Percentiles rank a stretch among this genome's conserved stretches.
These are phyloP conservation scores for Fraxinus pennsylvanica DNA, from an alignment of 257 asterid species.

Conservation along the genomic window DNA sequence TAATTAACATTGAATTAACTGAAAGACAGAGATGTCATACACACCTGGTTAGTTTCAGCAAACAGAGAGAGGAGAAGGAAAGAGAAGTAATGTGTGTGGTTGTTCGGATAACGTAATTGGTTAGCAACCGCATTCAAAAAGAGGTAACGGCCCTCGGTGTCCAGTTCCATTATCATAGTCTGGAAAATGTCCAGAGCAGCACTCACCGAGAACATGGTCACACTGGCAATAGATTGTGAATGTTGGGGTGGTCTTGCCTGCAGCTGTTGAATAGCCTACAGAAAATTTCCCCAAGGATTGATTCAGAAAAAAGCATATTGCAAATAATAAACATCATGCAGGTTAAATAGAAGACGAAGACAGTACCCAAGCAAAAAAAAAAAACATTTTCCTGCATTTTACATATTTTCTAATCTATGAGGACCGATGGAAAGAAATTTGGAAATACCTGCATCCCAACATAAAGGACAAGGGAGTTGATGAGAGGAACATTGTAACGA, in stretches of 20 bases:
- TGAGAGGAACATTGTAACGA: constrained; percentile 85
- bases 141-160: constrained; percentile 93
- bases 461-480: constrained; percentile 90
- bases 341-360: neutral
- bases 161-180: constrained; percentile 74
- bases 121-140: constrained; percentile 93
- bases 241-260: constrained; percentile 72
- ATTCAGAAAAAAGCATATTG: neutral
- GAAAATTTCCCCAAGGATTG: constrained; percentile 9
- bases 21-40: neutral
- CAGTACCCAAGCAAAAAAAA: neutral
- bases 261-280: constrained; percentile 81
- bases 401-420: neutral
- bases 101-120: constrained; percentile 96
- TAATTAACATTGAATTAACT: neutral
- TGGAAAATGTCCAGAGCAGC: constrained; percentile 93
- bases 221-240: constrained; percentile 68
- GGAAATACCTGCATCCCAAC: constrained; percentile 79
- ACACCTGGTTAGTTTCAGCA: constrained; percentile 80
- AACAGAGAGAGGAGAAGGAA: constrained; percentile 81
- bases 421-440: neutral
- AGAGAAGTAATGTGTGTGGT: constrained; percentile 95
- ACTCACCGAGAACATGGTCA: constrained; percentile 63
- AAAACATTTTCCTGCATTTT: neutral
- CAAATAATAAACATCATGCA: neutral